These are phyloP conservation scores for Fusarium begoniae DNA, from an alignment of 2,329 filamentous ascomycete genomes.

Conservation along the genomic window DNA sequence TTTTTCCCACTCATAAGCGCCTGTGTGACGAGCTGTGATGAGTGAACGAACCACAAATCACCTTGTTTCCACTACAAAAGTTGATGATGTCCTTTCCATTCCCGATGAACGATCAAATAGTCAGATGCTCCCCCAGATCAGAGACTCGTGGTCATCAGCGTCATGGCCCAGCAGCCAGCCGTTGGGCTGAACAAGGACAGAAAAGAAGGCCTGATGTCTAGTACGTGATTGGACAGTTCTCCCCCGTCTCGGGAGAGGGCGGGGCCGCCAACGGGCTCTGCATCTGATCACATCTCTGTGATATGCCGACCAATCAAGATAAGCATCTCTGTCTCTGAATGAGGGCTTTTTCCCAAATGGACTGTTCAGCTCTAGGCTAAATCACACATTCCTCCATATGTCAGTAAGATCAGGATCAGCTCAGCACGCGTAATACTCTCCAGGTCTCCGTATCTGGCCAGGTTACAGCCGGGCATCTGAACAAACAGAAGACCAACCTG, in stretches of 20 bases:
- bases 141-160: conserved; percentile 36
- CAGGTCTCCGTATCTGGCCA: conserved; percentile 15
- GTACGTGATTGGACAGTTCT: conserved; percentile 21
- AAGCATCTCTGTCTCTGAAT: conserved; percentile 13
- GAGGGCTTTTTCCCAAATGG: conserved; percentile 24
- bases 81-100: background rate
- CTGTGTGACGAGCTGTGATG: conserved; percentile 26
- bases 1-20: conserved; percentile 29
- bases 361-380: conserved; percentile 20
- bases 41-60: conserved; percentile 20
- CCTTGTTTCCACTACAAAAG: background rate
- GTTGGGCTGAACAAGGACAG: conserved; percentile 18
- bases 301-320: conserved; percentile 23
- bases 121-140: conserved; percentile 33
- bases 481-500: conserved; percentile 13
- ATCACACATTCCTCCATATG: conserved; percentile 6
- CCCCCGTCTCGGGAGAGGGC: conserved; percentile 27
- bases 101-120: conserved; percentile 10
- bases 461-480: conserved; percentile 25
- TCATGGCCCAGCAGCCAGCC: conserved; percentile 15
- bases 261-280: conserved; percentile 31
- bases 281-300: conserved; percentile 34
- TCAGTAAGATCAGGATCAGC: conserved; percentile 10
- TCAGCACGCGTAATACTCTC: conserved; percentile 12
- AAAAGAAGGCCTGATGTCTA: background rate